A percentile compares a stretch with the other conserved stretches of the same genome.
Evolutionary conservation across 2,329 filamentous ascomycete species (phyloP).

Genomic region (Fusarium buxicola): DNA sequence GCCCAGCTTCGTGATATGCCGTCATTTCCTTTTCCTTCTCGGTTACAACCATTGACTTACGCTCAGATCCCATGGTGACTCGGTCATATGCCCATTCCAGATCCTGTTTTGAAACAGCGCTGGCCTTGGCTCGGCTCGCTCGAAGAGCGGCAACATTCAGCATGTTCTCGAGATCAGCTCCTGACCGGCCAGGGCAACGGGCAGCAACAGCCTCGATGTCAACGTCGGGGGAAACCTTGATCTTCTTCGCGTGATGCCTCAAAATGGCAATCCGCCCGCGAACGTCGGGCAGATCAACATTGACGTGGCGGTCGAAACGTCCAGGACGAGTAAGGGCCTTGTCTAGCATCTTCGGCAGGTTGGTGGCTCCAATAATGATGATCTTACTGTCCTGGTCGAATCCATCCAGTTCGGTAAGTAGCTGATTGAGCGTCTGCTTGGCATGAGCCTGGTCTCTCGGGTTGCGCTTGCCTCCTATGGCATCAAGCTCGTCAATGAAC

Average conservation of each 20-base stretch:
- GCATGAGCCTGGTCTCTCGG: constrained; percentile 93
- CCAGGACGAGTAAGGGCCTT: constrained; percentile 94
- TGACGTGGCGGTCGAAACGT: constrained; percentile 93
- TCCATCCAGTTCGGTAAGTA: constrained; percentile 95
- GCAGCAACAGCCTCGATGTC: constrained; percentile 87
- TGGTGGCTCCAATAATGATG: constrained; percentile 95
- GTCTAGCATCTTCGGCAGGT: constrained; percentile 93
- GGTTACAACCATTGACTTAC: constrained; percentile 87
- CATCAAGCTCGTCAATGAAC: constrained; percentile 94
- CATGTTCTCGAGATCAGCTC: constrained; percentile 95
- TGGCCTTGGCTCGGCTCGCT: constrained; percentile 87
- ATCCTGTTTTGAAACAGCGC: constrained; percentile 79
- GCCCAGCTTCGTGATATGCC: constrained; percentile 96
- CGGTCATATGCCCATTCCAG: constrained; percentile 99
- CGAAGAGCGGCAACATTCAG: constrained; percentile 96
- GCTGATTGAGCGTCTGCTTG: constrained; percentile 97
- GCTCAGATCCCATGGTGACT: constrained; percentile 96
- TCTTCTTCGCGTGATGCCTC: constrained; percentile 92
- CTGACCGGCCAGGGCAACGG: constrained; percentile 91
- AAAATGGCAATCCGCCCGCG: constrained; percentile 92
- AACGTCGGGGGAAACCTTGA: constrained; percentile 83
- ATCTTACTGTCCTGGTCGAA: constrained; percentile 96
- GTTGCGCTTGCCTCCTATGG: constrained; percentile 93
- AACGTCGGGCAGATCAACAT: constrained; percentile 90
- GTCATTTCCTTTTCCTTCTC: constrained; percentile 95